Evolutionary conservation across 2,329 filamentous ascomycete genomes (phyloP).

Genomic region (Trichoderma oligosporum): DNA sequence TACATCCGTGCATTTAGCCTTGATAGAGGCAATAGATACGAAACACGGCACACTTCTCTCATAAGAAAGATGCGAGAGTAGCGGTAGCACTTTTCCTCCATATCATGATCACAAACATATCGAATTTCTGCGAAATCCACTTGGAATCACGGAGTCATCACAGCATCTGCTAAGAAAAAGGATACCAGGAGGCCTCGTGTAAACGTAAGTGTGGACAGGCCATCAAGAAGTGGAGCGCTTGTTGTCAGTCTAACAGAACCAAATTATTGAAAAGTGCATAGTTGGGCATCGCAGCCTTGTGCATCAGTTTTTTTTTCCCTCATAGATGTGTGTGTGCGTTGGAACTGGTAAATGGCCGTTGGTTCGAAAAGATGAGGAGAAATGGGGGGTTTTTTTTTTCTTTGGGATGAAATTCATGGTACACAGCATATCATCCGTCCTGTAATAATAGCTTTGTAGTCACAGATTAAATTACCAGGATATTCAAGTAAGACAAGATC

Average conservation of each 20-base stretch:
- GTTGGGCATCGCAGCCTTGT: constrained; percentile 17
- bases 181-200: constrained; percentile 16
- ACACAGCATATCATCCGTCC: constrained; percentile 10
- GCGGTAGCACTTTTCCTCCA: neutral
- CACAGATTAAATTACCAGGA: constrained; percentile 1
- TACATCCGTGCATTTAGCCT: neutral
- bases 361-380: constrained; percentile 4
- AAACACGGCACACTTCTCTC: neutral
- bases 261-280: constrained; percentile 9
- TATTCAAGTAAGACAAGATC: constrained; percentile 19
- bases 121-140: neutral
- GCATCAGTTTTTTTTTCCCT: constrained; percentile 2
- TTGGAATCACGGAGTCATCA: neutral
- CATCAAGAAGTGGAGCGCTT: constrained; percentile 11
- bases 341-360: neutral
- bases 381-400: neutral
- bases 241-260: constrained; percentile 14
- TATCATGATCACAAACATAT: neutral
- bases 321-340: constrained; percentile 9
- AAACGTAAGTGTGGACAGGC: constrained; percentile 16
- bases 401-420: neutral
- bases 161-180: neutral
- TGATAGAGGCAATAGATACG: neutral
- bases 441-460: neutral
- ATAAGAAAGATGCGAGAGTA: neutral